Base-by-base conservation (phyloP, 2,329 filamentous ascomycete species). In the Zasmidium angulare region DNA sequence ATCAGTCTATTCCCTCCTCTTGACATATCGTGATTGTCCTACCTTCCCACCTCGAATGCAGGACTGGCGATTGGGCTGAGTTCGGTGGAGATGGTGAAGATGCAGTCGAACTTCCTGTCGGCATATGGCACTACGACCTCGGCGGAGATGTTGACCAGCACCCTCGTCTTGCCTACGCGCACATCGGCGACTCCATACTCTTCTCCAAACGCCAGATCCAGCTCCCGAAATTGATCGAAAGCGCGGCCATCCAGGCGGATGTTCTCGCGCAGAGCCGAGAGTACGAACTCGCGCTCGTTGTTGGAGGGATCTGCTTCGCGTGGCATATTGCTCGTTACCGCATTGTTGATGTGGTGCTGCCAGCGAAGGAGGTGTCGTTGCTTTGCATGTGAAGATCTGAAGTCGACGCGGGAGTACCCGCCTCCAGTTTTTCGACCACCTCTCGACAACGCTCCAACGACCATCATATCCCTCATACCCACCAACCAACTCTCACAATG, bases 41-140 rank as follows among this genome's bases (percentile, higher is more conserved):
- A 87, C 84, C 86, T 85, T 75, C 90, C 91, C 67, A 89, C 85
- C 76, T 97, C 93, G 77, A 96, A 96, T 31, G 90, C 88, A 14
- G 95, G 92, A 50, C 91, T 92, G 24, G 90, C 89, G 88, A 98
- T 96, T 51, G 93, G 91, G 63, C 89, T 91, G 69, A 99, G 86
- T 75, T 98, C 95, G 56, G 93, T 90, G 55, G 88, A 84, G 72
- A 98, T 97, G 68, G 88, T 92, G 80, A 98, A 98, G 75, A 96
- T 85, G 74, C 95, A 95, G 74, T 98, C 95, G 73, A 96, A 96
- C 60, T 93, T 93, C 64, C 93, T 89, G 77, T 98, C 93, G 55
- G 89, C 77, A 72, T 89, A 91, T 47, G 95, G 93, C 43, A 90
- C 86, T 11, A 90, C 89, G 62, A 98, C 90, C 78, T 96, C 91